Evolutionary conservation across 2,329 filamentous ascomycete genomes (phyloP).

Genomic region (Neonectria punicea): DNA sequence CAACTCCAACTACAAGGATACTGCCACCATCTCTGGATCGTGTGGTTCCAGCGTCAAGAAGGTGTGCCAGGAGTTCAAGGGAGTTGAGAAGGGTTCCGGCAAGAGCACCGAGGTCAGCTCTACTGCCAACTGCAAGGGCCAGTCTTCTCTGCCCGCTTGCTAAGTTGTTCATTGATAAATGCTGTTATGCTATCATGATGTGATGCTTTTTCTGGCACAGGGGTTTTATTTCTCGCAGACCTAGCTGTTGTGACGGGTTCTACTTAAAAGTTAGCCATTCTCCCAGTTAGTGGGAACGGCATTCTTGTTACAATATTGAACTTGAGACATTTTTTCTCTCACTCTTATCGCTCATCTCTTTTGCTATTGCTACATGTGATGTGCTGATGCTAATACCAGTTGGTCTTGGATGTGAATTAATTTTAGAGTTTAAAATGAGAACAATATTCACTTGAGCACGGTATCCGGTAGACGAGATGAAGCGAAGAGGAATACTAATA

Average conservation of each 20-base stretch:
- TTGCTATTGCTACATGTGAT: background rate
- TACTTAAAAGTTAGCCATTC: background rate
- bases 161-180: background rate
- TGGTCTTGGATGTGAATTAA: too few relatives aligned
- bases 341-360: background rate
- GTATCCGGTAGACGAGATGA: too few relatives aligned
- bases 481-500: too few relatives aligned
- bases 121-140: constrained; percentile 22
- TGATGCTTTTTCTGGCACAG: background rate
- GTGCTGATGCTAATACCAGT: background rate
- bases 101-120: constrained; percentile 8
- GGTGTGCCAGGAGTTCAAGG: constrained; percentile 38
- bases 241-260: background rate
- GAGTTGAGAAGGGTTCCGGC: constrained; percentile 20
- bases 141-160: constrained; percentile 17
- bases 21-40: constrained; percentile 31
- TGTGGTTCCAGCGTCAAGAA: constrained; percentile 38
- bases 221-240: background rate
- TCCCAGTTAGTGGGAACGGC: background rate
- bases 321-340: background rate
- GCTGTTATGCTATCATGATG: background rate
- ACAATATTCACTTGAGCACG: too few relatives aligned
- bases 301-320: background rate
- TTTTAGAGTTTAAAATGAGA: too few relatives aligned
- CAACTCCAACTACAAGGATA: constrained; percentile 41